A percentile compares a stretch with the other conserved stretches of the same genome.
phyloP scores from a whole-genome alignment of 2,329 filamentous ascomycete genomes.

The Fusarium sp. region DNA sequence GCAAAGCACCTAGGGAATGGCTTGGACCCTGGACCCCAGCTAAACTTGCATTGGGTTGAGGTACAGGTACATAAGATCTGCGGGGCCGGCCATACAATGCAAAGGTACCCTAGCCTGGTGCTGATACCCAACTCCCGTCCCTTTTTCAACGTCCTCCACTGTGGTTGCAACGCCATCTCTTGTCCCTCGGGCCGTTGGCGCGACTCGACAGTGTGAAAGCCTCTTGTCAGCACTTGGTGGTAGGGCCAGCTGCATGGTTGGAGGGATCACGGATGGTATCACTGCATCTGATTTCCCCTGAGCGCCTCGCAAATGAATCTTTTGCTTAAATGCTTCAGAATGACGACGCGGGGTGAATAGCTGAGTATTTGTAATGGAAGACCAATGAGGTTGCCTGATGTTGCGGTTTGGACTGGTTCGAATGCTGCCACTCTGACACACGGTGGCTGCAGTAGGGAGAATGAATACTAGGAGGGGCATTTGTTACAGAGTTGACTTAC shows the following conservation, averaged over 20 bases:
- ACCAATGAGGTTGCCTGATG: constrained; percentile 1
- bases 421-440: constrained; percentile 34
- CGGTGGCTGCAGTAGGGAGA: constrained; percentile 15
- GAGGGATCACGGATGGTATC: constrained; percentile 40
- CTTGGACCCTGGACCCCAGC: constrained; percentile 41
- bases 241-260: constrained; percentile 41
- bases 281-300: constrained; percentile 40
- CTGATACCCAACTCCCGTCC: constrained; percentile 40
- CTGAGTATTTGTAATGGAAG: not conserved
- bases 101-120: constrained; percentile 27
- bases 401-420: constrained; percentile 28
- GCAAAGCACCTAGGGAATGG: constrained; percentile 31
- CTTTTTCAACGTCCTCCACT: constrained; percentile 39
- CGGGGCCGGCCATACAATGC: constrained; percentile 23
- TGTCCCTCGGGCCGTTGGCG: constrained; percentile 49
- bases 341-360: constrained; percentile 28
- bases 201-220: constrained; percentile 48
- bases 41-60: constrained; percentile 17
- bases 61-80: constrained; percentile 37
- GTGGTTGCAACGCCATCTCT: constrained; percentile 41
- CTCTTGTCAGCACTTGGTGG: constrained; percentile 46
- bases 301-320: constrained; percentile 28
- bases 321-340: constrained; percentile 34
- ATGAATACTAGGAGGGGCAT: constrained; percentile 12
- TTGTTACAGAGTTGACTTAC: constrained; percentile 20